Conservation (phyloP, 148 eudicot genomes). For the Chenopodium suecicum region DNA sequence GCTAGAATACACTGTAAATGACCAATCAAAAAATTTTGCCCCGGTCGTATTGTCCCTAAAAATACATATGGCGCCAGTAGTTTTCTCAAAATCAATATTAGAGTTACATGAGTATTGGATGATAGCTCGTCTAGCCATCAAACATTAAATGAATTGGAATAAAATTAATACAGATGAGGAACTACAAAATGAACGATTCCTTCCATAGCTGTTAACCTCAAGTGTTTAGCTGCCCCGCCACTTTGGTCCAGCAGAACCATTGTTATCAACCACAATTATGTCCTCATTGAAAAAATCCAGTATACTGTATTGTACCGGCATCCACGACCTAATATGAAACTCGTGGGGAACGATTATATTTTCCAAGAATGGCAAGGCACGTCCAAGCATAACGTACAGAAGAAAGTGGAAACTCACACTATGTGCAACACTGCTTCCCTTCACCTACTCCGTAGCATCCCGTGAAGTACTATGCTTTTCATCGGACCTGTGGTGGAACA, state of each 20-base stretch:
- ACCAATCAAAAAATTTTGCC: conserved; percentile 27
- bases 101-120: conserved; percentile 23
- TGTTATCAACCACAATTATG: conserved; percentile 1
- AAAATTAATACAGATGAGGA: conserved; percentile 30
- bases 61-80: conserved; percentile 27
- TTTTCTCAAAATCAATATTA: conserved; percentile 15
- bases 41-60: conserved; percentile 6
- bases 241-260: conserved; percentile 11
- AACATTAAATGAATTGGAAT: conserved; percentile 28
- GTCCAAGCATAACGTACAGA: conserved; percentile 20
- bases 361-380: conserved; percentile 21
- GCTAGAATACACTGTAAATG: conserved; percentile 17
- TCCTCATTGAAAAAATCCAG: conserved; percentile 17
- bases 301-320: conserved; percentile 18
- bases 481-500: conserved; percentile 82
- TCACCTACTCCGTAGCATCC: conserved; percentile 41
- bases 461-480: conserved; percentile 45
- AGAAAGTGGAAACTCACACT: conserved; percentile 19
- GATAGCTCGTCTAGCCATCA: conserved; percentile 24
- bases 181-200: conserved; percentile 5
- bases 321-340: conserved; percentile 14
- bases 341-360: conserved; percentile 3
- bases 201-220: conserved; percentile 20
- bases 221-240: conserved; percentile 21
- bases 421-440: conserved; percentile 23